Evolutionary conservation across 1,139 yeast species (phyloP), one percentile per base, ranked within the genome.

Genomic region (Debaryomyces coudertii): DNA sequence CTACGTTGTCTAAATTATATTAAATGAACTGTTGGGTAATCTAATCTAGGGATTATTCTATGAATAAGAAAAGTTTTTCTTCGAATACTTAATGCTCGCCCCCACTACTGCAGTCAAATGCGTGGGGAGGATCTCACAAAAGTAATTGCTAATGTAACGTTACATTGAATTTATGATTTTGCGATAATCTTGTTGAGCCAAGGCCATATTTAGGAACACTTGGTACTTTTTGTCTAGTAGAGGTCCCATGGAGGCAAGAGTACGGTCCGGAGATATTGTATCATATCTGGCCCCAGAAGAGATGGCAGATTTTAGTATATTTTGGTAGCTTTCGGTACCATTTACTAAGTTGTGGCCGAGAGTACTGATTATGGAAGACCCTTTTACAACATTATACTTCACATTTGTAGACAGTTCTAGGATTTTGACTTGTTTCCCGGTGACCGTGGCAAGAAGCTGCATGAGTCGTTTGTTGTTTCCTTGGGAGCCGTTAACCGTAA

Each of bases 401-500:
- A 65, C 60, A 18, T 48, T 43, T 5, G 14, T 22, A 29, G 36
- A 23, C 44, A 42, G 44, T 22, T 18, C n/a, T 6, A 33, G 33
- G 1, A 60, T 52, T 37, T 53, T 59, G 2, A 73, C 64, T 0
- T 61, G 53, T 8, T 60, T 43, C 0, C 53, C 53, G 0, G 72
- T 54, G 20, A 63, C 49, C 14, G 53, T 44, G 53, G 63, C 51
- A 25, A 67, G 51, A 20, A 79, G 48, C 7, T 58, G 48, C 20
- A 78, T 55, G 42, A 80, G 66, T 42, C 83, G 59, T 8, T 28
- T 16, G 52, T 81, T 82, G 38, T 69, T 64, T 2, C 76, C 76
- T 52, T 80, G 85, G 29, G 83, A 77, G 3, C 86, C 86, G 51
- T 76, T 67, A 1, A 80, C 59, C 3, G 66, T 53, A 5, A 82